Conservation (phyloP, 148 eudicot species). For the Rhododendron williamsianum region DNA sequence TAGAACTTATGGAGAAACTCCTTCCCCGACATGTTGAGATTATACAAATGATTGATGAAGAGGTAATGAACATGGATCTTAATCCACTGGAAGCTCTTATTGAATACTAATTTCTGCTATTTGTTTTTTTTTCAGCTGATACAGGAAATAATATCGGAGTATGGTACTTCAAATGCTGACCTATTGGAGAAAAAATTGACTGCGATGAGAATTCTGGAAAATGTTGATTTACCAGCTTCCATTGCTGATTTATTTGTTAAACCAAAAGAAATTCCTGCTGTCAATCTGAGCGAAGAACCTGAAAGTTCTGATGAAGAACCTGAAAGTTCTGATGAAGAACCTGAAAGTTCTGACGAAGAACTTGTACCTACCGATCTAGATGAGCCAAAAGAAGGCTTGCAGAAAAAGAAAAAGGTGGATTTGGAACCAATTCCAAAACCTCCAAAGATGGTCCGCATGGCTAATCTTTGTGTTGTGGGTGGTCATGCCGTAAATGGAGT, state of each 20-base stretch:
- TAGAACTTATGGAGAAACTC: constrained; percentile 69
- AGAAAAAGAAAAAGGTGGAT: constrained; percentile 23
- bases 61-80: constrained; percentile 36
- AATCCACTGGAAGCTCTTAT: background rate
- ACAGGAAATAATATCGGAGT: constrained; percentile 57
- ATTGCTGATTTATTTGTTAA: constrained; percentile 12
- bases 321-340: constrained; percentile 14
- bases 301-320: no score
- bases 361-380: constrained; percentile 21
- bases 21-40: constrained; percentile 98
- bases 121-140: constrained; percentile 46
- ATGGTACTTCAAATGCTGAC: constrained; percentile 66
- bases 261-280: constrained; percentile 10
- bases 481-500: constrained; percentile 98
- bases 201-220: constrained; percentile 85
- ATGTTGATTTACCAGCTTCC: constrained; percentile 71
- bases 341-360: constrained; percentile 12
- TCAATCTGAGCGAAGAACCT: constrained; percentile 13
- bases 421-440: constrained; percentile 47
- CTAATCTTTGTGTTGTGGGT: constrained; percentile 91
- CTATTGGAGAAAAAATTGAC: constrained; percentile 61
- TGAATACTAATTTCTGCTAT: constrained; percentile 6
- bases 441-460: constrained; percentile 89
- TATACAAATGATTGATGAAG: constrained; percentile 77
- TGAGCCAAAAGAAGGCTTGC: constrained; percentile 22